Base-by-base conservation (phyloP, 2,329 filamentous ascomycete genomes). In the Sporothrix mexicana region DNA sequence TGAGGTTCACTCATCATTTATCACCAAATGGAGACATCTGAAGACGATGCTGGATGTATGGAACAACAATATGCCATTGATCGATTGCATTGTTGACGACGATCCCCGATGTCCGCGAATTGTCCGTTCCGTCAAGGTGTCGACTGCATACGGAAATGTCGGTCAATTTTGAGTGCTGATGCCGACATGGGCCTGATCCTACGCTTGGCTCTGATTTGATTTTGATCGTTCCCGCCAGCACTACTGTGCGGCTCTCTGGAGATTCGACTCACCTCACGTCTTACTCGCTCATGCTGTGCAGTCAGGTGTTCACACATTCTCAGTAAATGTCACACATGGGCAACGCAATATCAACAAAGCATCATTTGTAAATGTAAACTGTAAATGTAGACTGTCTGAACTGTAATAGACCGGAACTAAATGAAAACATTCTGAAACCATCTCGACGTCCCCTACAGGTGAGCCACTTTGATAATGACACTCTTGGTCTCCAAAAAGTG, bases 401-500 rank as follows among this genome's bases (percentile, higher is more conserved):
- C 20, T 25, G 20, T 12, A 12, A 55, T 23, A 25, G 20, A 20
- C 20, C 2, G 6, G 51, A 20, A 55, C 20, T 25, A 25, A 59
- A 59, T 45, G 30, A 13, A 23, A 41, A 25, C 53, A n/a, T 36
- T 15, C 15, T 61, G 20, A 30, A 57, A 30, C 10, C 17, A 20
- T 23, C 9, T 23, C 9, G 8, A 20, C 41, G 17, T 12, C 10
- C 7, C 59, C n/a, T 51, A 71, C 15, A 43, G n/a, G 2, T 74
- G 64, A 6, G 75, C 74, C 12, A 77, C 67, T 61, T 75, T 74
- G 73, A 79, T 79, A 12, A 77, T 74, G 8, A 79, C 74, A 17
- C 76, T 77, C 76, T 80, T 80, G 7, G 76, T 76, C 73, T 80
- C 78, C 20, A 79, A 49, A 71, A 79, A 81, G 72, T 78, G 79